These are phyloP conservation scores for Elsinoe arachidis DNA, from an alignment of 2,329 filamentous ascomycete genomes.

Conservation along the genomic window DNA sequence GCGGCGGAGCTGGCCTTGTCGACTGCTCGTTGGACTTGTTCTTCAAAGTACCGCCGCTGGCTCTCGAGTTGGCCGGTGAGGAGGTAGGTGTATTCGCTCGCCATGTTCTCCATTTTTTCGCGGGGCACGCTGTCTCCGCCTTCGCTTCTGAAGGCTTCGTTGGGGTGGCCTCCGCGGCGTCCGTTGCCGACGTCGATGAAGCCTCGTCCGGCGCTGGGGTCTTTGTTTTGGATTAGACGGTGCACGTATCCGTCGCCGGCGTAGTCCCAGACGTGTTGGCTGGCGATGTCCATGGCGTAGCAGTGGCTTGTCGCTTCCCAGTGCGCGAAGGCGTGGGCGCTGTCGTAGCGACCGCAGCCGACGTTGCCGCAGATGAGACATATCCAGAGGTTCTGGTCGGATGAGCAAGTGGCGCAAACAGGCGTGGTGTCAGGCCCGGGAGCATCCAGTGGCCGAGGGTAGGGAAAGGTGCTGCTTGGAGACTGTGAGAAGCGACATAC, in stretches of 20 bases:
- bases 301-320: conserved; percentile 84
- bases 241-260: conserved; percentile 93
- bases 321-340: conserved; percentile 85
- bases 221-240: conserved; percentile 82
- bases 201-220: conserved; percentile 23
- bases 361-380: conserved; percentile 89
- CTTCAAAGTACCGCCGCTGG: conserved; percentile 89
- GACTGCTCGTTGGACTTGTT: conserved; percentile 76
- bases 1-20: conserved; percentile 77
- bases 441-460: conserved; percentile 28
- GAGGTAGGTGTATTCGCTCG: conserved; percentile 88
- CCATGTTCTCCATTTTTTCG: conserved; percentile 67
- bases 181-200: conserved; percentile 65
- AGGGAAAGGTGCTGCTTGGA: conserved; percentile 32
- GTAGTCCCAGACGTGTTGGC: conserved; percentile 97
- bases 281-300: conserved; percentile 85
- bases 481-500: conserved; percentile 85
- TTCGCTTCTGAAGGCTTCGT: conserved; percentile 31
- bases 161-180: conserved; percentile 22
- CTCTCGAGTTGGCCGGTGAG: conserved; percentile 88
- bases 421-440: conserved; percentile 48
- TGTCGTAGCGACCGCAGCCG: conserved; percentile 89
- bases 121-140: conserved; percentile 61
- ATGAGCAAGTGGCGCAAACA: conserved; percentile 74
- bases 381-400: conserved; percentile 79